Conservation (phyloP, 2,329 filamentous ascomycete species). For the Dryadomyces sulphureus region DNA sequence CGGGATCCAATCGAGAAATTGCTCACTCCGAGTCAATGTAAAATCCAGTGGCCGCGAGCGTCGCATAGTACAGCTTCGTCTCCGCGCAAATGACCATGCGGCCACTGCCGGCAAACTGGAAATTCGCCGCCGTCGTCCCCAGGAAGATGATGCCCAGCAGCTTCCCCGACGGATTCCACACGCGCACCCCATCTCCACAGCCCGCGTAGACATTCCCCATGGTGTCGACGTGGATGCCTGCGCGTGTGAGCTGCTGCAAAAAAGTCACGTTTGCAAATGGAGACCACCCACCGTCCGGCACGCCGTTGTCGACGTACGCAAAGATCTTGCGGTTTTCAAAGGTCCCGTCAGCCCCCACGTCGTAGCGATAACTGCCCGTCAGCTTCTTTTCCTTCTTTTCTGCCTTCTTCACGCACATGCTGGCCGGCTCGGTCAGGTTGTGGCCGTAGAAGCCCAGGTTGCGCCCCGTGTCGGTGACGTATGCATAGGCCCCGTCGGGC, state of each 20-base stretch:
- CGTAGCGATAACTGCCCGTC: conserved; percentile 26
- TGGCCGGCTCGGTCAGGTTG: conserved; percentile 25
- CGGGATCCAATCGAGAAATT: too few species aligned
- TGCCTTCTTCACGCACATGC: conserved; percentile 24
- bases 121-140: conserved; percentile 29
- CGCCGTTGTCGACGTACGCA: conserved; percentile 35
- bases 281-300: conserved; percentile 38
- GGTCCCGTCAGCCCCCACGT: conserved; percentile 29
- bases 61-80: conserved; percentile 25
- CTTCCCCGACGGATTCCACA: conserved; percentile 31
- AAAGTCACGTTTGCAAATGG: too few species aligned
- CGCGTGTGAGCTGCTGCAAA: too few species aligned
- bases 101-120: conserved; percentile 29
- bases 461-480: conserved; percentile 40
- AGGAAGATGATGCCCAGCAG: conserved; percentile 43
- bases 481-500: conserved; percentile 33
- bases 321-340: conserved; percentile 36
- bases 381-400: neutral
- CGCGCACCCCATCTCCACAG: conserved; percentile 34
- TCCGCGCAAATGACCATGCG: conserved; percentile 27
- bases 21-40: conserved; percentile 8
- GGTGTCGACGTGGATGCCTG: conserved; percentile 38
- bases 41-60: conserved; percentile 14
- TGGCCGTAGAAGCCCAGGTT: conserved; percentile 25
- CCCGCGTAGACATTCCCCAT: conserved; percentile 40